Base-by-base conservation (phyloP, 2,329 filamentous ascomycete genomes). In the Sporothrix schenckii region DNA sequence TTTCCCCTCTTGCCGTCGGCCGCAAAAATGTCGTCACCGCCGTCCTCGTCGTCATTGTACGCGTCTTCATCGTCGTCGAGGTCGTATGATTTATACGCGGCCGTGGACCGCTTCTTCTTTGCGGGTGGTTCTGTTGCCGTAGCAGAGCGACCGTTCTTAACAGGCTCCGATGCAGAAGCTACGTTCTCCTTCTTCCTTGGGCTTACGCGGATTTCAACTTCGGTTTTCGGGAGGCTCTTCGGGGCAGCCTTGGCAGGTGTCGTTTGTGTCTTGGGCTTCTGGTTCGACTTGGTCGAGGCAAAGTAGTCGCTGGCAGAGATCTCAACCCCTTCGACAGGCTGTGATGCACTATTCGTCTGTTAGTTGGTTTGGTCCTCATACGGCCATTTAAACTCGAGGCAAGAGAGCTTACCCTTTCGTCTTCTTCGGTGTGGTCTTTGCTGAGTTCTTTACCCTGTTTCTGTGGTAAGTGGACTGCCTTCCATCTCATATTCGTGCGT, bases 11-110 rank as follows among this genome's bases (percentile, higher is more conserved):
- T 91, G 47, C 85, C 86, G 73, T 92, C 89, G 4, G 91, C 89
- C 16, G 90, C 91, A 79, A 94, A 94, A 24, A 97, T 93, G 75
- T 97, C 94, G 74, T 93, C 91, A n/a, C 87, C 91, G 3, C 87
- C 89, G 58, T 92, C 88, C 7, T 86, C 87, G 68, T 92, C 90
- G 24, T 92, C 87, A 74, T 91, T 80, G 71, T 86, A 87, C 5
- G 83, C 85, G 75, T 87, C 85, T 10, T 85, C 84, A 71, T 88
- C 85, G 49, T 87, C 84, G 49, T 86, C 79, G 4, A 76, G 73
- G 30, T 78, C 76, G 69, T 81, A 76, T 63, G 83, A 81, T 66
- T 80, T 80, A 69, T 82, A 79, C 1, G 82, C 77, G 1, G 80
- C 79, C 2, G 81, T 78, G 0, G 81, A 60, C 70, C 81, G 81